Evolutionary conservation across 495 filamentous ascomycete species (phyloP).

Genomic region (Neurospora intermedia): DNA sequence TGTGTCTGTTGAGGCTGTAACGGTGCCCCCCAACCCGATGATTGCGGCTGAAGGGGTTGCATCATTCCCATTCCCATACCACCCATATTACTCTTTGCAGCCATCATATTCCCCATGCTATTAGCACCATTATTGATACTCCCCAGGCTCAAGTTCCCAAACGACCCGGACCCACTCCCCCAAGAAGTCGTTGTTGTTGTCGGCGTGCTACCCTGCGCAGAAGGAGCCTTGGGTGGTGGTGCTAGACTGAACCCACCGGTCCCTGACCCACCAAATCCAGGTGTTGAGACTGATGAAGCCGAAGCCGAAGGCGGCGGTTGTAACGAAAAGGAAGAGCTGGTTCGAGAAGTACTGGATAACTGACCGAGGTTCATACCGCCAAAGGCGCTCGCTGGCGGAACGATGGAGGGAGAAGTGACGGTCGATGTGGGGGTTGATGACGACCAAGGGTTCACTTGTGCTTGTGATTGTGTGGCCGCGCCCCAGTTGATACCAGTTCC

Average conservation of each 20-base stretch:
- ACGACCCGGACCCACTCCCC: neutral
- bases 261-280: neutral
- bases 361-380: constrained; percentile 26
- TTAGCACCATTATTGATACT: neutral
- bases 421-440: constrained; percentile 16
- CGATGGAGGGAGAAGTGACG: constrained; percentile 1
- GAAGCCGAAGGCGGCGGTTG: constrained; percentile 36
- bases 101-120: neutral
- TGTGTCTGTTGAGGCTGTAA: constrained; percentile 19
- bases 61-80: constrained; percentile 1
- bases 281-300: neutral
- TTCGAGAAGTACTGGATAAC: constrained; percentile 15
- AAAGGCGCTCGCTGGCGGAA: constrained; percentile 11
- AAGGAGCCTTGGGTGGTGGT: constrained; percentile 25
- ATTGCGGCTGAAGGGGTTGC: constrained; percentile 1
- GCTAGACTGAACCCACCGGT: constrained; percentile 29
- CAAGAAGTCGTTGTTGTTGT: neutral
- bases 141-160: neutral
- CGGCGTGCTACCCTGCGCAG: constrained; percentile 6
- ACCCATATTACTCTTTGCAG: neutral
- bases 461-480: constrained; percentile 7
- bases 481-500: constrained; percentile 26
- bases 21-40: constrained; percentile 12
- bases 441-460: constrained; percentile 23
- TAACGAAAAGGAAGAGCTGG: constrained; percentile 32